These are phyloP conservation scores for Phytopythium delawarense DNA, from an alignment of 352 stramenopile genomes.

Conservation along the genomic window DNA sequence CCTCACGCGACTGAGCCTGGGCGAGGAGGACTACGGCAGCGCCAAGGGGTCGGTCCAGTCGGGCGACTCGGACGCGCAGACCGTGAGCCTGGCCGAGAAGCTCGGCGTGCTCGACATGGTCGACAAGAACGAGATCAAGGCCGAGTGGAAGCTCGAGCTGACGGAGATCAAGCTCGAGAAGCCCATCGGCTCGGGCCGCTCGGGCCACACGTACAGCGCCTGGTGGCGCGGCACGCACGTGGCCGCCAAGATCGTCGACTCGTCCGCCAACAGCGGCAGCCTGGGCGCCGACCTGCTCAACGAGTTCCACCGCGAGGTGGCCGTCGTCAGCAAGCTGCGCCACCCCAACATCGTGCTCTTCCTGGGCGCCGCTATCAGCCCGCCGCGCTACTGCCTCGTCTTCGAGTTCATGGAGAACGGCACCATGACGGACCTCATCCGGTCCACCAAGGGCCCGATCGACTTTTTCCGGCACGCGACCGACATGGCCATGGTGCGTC, in stretches of 20 bases:
- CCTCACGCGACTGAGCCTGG: slow-evolving; percentile 50
- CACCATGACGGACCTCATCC: slow-evolving; percentile 82
- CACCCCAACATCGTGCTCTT: slow-evolving; percentile 88
- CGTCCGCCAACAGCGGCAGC: slow-evolving; percentile 57
- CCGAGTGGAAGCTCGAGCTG: slow-evolving; percentile 77
- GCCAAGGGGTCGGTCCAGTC: slow-evolving; percentile 12
- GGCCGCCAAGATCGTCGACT: slow-evolving; percentile 75
- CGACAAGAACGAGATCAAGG: slow-evolving; percentile 82
- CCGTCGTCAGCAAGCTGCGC: slow-evolving; percentile 79
- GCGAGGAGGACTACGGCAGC: slow-evolving; percentile 29
- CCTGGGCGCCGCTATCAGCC: slow-evolving; percentile 70
- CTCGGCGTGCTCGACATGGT: slow-evolving; percentile 77
- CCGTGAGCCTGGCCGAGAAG: slow-evolving; percentile 55
- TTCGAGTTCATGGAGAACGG: slow-evolving; percentile 89
- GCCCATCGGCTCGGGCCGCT: slow-evolving; percentile 63
- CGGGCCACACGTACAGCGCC: slow-evolving; percentile 74
- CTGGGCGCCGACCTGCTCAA: slow-evolving; percentile 79
- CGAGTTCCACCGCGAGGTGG: slow-evolving; percentile 83
- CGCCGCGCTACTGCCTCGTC: slow-evolving; percentile 79
- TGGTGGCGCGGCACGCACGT: slow-evolving; percentile 80
- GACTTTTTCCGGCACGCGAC: slow-evolving; percentile 78
- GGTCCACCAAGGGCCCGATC: slow-evolving; percentile 51
- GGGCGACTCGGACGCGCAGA: slow-evolving; percentile 17
- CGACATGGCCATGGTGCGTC: slow-evolving; percentile 73
- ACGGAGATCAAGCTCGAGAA: slow-evolving; percentile 70